These are phyloP conservation scores for Gypsophila paniculata DNA, from an alignment of 179 eudicot species.

Conservation along the genomic window DNA sequence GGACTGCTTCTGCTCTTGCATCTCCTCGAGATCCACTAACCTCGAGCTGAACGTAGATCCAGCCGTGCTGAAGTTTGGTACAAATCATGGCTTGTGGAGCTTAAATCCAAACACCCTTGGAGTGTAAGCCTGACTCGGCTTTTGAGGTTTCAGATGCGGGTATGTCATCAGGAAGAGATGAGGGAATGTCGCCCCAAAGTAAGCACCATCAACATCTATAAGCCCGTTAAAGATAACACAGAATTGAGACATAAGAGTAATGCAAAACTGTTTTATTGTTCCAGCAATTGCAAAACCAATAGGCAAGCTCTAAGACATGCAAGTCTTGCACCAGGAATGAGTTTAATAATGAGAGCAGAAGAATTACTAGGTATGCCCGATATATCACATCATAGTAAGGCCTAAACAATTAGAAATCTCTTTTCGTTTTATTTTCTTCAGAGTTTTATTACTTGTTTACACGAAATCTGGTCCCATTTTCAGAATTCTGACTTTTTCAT, in stretches of 20 bases:
- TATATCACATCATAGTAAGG: background rate
- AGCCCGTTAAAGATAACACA: background rate
- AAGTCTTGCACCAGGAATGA: no score
- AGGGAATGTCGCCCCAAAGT: constrained; percentile 73
- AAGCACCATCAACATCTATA: constrained; percentile 68
- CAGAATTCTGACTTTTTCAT: no score
- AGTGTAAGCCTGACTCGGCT: constrained; percentile 50
- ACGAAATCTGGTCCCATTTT: no score
- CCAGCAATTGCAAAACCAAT: no score
- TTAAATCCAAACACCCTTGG: constrained; percentile 80
- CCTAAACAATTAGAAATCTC: no score
- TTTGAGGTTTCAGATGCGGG: constrained; percentile 60
- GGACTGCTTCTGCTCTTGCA: constrained; percentile 12
- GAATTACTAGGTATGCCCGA: no score
- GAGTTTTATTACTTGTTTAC: no score
- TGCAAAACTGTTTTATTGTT: no score
- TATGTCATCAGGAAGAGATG: constrained; percentile 75
- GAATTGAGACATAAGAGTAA: background rate
- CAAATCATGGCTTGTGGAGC: constrained; percentile 52
- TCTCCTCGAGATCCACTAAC: background rate
- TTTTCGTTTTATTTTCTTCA: no score
- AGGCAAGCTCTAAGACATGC: no score
- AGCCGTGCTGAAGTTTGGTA: background rate
- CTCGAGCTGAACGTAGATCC: background rate
- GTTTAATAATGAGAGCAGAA: no score